phyloP scores from a whole-genome alignment of 768 basidiomycete genomes.

The Russula abietina region DNA sequence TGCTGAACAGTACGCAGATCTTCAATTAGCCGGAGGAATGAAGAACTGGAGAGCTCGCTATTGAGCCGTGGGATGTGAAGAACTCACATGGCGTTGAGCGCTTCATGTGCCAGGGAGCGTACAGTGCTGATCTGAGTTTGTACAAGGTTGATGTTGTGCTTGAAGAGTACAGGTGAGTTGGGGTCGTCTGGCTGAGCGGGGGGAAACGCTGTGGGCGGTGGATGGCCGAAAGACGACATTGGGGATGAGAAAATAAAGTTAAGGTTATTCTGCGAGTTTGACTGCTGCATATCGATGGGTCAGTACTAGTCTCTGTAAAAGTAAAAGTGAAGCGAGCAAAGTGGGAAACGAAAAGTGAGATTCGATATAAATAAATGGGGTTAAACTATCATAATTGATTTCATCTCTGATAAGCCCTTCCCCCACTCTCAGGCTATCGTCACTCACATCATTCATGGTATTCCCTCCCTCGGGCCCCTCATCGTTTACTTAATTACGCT shows the following conservation, averaged over 20 bases:
- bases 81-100: slow-evolving; percentile 22
- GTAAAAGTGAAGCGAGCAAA: too few species aligned
- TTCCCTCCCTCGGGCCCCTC: neutral
- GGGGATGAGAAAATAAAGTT: slow-evolving; percentile 4
- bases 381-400: too few species aligned
- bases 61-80: neutral
- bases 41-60: neutral
- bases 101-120: slow-evolving; percentile 18
- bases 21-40: neutral
- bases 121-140: slow-evolving; percentile 17
- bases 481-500: neutral
- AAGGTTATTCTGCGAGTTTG: slow-evolving; percentile 9
- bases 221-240: slow-evolving; percentile 17
- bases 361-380: too few species aligned
- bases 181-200: slow-evolving; percentile 16
- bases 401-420: neutral
- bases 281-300: neutral
- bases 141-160: slow-evolving; percentile 17
- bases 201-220: slow-evolving; percentile 11
- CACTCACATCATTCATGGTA: slow-evolving; percentile 8
- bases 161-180: slow-evolving; percentile 24
- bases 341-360: neutral
- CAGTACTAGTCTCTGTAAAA: neutral
- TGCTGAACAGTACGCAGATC: neutral
- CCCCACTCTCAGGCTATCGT: neutral